phyloP scores from a whole-genome alignment of 495 filamentous ascomycete genomes.

The Aspergillus nidulans region DNA sequence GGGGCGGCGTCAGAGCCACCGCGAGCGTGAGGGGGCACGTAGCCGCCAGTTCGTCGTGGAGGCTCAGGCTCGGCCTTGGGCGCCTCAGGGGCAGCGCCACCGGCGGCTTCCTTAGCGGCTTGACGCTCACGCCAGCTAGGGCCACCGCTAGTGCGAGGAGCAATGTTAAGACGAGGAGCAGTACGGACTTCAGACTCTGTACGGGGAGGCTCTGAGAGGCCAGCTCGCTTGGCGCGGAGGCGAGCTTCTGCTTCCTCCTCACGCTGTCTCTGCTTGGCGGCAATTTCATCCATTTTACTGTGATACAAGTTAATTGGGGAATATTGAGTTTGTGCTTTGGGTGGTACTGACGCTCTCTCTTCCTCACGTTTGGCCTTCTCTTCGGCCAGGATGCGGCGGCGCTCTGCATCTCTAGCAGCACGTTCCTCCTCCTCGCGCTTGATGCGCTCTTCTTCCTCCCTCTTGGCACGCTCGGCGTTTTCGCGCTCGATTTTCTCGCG shows the following conservation, averaged over 20 bases:
- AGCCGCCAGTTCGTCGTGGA: constrained; percentile 41
- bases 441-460: constrained; percentile 82
- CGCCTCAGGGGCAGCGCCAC: constrained; percentile 25
- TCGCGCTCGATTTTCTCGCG: constrained; percentile 78
- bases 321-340: neutral
- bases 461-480: constrained; percentile 65
- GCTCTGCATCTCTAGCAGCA: constrained; percentile 66
- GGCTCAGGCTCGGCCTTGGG: constrained; percentile 28
- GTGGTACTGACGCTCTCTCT: constrained; percentile 62
- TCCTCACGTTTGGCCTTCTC: constrained; percentile 79
- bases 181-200: constrained; percentile 43
- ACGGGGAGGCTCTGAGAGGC: constrained; percentile 10
- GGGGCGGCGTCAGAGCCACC: constrained; percentile 32
- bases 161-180: constrained; percentile 64
- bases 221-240: constrained; percentile 23
- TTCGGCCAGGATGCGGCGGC: constrained; percentile 55
- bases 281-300: constrained; percentile 63
- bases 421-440: constrained; percentile 79
- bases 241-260: constrained; percentile 67
- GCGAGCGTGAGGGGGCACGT: constrained; percentile 49
- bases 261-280: constrained; percentile 59
- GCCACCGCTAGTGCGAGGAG: constrained; percentile 50
- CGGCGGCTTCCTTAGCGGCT: constrained; percentile 55
- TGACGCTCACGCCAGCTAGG: constrained; percentile 82
- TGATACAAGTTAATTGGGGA: constrained; percentile 15